Base-by-base conservation (phyloP, 2,329 filamentous ascomycete genomes). In the Paraphaeosphaeria minitans region DNA sequence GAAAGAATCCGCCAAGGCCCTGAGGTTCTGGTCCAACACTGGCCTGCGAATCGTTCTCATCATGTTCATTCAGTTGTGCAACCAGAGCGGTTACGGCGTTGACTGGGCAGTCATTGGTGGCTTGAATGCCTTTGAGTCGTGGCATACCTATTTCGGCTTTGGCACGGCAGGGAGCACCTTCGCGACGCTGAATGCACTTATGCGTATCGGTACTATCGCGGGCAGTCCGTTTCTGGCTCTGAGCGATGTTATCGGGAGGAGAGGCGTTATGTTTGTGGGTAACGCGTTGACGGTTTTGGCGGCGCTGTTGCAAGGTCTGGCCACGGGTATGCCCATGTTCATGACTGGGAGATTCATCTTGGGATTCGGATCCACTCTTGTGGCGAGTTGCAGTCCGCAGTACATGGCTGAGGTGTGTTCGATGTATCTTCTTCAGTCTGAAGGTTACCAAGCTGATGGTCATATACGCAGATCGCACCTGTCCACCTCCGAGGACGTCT, bases 71-170 rank as follows among this genome's bases (percentile, higher is more conserved):
- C 79, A 80, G 69, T 80, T 79, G 35, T 82, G 79, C 61, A 81
- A 82, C 55, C 78, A 81, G 64, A 79, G 79, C 45, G 80, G 79
- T 9, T 82, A 77, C 59, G 81, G 81, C 60, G 76, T 83, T 42
- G 81, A 83, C 61, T 83, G 81, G 81, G 78, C 78, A 27, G 80
- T 83, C 29, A 83, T 83, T 41, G 69, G 75, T 41, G 78, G 79
- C 41, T 81, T 83, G 59, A 82, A 83, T 56, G 72, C 79, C 10
- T 74, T 77, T 46, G 56, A 72, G 6, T 62, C 71, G 33, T 82
- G 80, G 78, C 80, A 82, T 58, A 61, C 63, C 4, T 82, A 78
- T 60, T 81, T 82, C 52, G 53, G 59, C 10, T 81, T 82, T 46
- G 77, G 65, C 2, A 77, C 71, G 21, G 70, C 72, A 10, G 80